Conservation (phyloP, 768 basidiomycete species). For the Boletus fagicola region DNA sequence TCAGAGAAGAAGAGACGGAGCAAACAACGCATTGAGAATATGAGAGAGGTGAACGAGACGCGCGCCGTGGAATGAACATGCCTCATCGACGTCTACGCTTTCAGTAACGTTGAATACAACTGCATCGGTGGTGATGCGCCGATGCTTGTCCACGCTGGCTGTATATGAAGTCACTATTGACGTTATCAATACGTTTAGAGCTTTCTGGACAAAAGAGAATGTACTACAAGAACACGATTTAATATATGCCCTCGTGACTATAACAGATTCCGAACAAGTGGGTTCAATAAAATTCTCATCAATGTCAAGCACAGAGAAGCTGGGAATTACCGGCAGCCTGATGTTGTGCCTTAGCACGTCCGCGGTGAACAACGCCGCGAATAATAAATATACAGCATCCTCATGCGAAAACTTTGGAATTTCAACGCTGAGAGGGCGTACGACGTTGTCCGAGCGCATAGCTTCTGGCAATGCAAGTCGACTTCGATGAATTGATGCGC, state of each 20-base stretch:
- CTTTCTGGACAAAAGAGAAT: not conserved
- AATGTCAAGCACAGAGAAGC: not conserved
- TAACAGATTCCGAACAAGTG: not conserved
- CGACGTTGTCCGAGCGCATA: not conserved
- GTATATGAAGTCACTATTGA: not conserved
- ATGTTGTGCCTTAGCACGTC: not conserved
- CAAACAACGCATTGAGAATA: not conserved
- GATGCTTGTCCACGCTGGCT: not conserved
- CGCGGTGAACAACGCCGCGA: not conserved
- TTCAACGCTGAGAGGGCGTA: not conserved
- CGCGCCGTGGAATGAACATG: not conserved
- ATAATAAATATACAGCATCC: not conserved
- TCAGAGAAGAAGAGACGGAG: slow-evolving; percentile 6
- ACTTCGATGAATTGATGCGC: not conserved
- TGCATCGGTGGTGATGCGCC: not conserved
- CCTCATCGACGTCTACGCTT: not conserved
- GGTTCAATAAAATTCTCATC: not conserved
- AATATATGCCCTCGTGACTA: not conserved
- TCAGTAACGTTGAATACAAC: not conserved
- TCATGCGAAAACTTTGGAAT: not conserved
- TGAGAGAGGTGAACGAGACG: not conserved
- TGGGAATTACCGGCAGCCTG: not conserved
- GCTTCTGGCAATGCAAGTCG: not conserved
- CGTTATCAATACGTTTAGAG: not conserved
- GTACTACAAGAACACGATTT: not conserved